Evolutionary conservation across 495 filamentous ascomycete genomes (phyloP).

Genomic region (Trypethelium eluteriae): DNA sequence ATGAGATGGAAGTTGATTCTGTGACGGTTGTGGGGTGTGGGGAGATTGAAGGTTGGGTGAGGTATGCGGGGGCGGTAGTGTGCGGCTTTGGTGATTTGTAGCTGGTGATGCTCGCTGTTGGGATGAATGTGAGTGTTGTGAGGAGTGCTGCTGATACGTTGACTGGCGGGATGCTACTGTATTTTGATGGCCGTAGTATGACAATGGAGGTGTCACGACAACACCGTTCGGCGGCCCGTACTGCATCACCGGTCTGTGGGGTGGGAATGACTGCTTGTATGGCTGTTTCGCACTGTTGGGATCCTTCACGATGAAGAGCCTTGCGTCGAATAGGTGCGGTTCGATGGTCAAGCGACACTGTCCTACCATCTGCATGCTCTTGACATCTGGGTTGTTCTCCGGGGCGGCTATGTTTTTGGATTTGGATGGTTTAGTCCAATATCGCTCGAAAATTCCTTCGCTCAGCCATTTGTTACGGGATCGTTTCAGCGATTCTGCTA

Average conservation of each 20-base stretch:
- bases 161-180: conserved; percentile 10
- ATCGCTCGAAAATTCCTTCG: conserved; percentile 83
- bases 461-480: conserved; percentile 84
- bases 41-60: conserved; percentile 35
- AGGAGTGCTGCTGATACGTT: conserved; percentile 15
- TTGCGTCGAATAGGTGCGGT: conserved; percentile 83
- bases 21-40: conserved; percentile 38
- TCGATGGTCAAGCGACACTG: conserved; percentile 74
- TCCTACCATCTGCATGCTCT: conserved; percentile 79
- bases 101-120: conserved; percentile 21
- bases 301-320: conserved; percentile 79
- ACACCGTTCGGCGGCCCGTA: conserved; percentile 45
- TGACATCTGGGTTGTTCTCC: conserved; percentile 73
- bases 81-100: conserved; percentile 17
- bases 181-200: not conserved
- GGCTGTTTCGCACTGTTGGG: conserved; percentile 29
- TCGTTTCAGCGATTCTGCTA: conserved; percentile 70
- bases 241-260: conserved; percentile 56
- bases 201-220: conserved; percentile 2
- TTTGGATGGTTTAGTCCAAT: conserved; percentile 72
- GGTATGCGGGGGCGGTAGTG: conserved; percentile 33
- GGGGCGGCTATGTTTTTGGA: conserved; percentile 29
- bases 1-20: conserved; percentile 22
- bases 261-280: conserved; percentile 26
- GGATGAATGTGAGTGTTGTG: conserved; percentile 42